Percentiles rank a stretch among this genome's conserved stretches.
Conservation (phyloP, 2,329 filamentous ascomycete species). For the Zymoseptoria crescenta region DNA sequence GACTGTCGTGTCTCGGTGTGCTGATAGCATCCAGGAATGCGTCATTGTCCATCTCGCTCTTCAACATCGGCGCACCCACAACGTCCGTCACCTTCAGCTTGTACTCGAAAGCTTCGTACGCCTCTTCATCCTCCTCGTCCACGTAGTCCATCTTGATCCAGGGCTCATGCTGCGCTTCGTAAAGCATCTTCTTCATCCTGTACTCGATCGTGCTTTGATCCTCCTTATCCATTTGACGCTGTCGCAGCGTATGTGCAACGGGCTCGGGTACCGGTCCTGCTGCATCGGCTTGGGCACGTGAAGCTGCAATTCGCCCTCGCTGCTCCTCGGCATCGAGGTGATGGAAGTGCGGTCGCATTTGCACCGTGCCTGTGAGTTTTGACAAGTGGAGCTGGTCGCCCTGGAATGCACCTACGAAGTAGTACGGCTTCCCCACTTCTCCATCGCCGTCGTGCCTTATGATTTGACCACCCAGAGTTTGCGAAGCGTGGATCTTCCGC, state of each 20-base stretch:
- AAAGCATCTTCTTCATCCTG: constrained; percentile 56
- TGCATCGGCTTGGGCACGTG: constrained; percentile 39
- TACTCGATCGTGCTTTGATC: constrained; percentile 61
- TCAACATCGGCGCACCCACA: constrained; percentile 41
- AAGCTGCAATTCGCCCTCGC: constrained; percentile 48
- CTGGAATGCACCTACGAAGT: constrained; percentile 89
- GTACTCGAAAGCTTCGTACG: constrained; percentile 69
- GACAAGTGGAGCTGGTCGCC: constrained; percentile 81
- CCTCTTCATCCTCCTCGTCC: constrained; percentile 67
- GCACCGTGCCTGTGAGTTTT: constrained; percentile 71
- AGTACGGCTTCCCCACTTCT: constrained; percentile 62
- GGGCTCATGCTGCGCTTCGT: constrained; percentile 68
- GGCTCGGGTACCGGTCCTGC: constrained; percentile 34
- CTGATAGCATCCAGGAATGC: constrained; percentile 58
- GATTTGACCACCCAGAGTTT: constrained; percentile 80
- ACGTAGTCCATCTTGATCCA: constrained; percentile 76
- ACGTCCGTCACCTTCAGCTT: constrained; percentile 55
- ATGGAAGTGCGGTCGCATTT: constrained; percentile 85
- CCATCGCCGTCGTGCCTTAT: constrained; percentile 54
- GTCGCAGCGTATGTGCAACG: constrained; percentile 17
- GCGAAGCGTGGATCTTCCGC: constrained; percentile 65
- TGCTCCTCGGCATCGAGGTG: constrained; percentile 82
- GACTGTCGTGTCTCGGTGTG: constrained; percentile 37
- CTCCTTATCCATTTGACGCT: constrained; percentile 39
- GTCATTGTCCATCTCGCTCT: constrained; percentile 49